Conservation (phyloP, 345 rosid species). For the Orychophragmus violaceus region DNA sequence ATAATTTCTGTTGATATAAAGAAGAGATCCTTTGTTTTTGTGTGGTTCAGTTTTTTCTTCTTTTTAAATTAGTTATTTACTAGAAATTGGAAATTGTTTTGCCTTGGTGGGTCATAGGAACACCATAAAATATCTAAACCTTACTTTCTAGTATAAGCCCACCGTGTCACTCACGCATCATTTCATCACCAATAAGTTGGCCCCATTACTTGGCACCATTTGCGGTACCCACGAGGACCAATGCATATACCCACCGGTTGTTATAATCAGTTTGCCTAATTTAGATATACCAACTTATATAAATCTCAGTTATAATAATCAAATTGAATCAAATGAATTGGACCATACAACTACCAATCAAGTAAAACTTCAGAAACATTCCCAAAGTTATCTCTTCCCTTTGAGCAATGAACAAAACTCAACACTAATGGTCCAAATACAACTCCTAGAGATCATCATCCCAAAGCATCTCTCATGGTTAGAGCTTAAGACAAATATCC, state of each 20-base stretch:
- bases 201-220: conserved; percentile 16
- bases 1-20: conserved; percentile 3
- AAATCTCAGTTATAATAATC: background rate
- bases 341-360: background rate
- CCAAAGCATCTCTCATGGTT: background rate
- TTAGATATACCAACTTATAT: background rate
- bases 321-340: background rate
- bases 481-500: background rate
- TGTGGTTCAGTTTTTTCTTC: background rate
- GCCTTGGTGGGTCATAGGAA: background rate
- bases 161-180: conserved; percentile 4
- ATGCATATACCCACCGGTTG: background rate
- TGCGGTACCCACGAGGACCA: conserved; percentile 1
- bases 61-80: background rate
- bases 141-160: background rate
- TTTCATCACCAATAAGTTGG: conserved; percentile 1
- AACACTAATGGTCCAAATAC: background rate
- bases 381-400: background rate
- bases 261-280: background rate
- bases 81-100: background rate
- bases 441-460: background rate
- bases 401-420: background rate
- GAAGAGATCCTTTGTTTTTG: conserved; percentile 7
- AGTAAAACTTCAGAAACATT: background rate
- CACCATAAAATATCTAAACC: background rate